phyloP scores from a whole-genome alignment of 169 alveolate species.

The Besnoitia besnoiti region DNA sequence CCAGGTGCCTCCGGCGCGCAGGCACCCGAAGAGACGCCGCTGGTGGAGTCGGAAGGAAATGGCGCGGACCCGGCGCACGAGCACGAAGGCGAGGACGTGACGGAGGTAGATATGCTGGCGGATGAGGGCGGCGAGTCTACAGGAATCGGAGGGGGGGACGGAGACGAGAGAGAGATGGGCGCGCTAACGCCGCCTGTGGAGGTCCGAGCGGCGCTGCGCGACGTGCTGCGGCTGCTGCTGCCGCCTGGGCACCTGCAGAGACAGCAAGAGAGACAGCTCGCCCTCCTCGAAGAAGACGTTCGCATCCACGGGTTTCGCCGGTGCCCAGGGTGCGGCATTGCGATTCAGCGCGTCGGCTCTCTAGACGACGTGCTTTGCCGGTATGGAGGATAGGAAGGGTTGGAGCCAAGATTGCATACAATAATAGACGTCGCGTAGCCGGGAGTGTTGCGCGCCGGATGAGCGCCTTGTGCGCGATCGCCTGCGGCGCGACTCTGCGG shows the following conservation, averaged over 20 bases:
- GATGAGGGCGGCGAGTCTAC: not conserved
- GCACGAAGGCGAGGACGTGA: not conserved
- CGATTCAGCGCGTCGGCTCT: constrained; percentile 27
- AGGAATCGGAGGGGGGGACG: not conserved
- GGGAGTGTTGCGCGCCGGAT: too few species aligned
- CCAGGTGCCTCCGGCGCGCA: too few species aligned
- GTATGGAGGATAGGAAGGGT: not conserved
- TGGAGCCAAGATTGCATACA: not conserved
- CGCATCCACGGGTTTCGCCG: constrained; percentile 1
- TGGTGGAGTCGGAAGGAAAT: too few species aligned
- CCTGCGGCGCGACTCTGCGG: too few species aligned
- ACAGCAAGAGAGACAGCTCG: not conserved
- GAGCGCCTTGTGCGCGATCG: too few species aligned
- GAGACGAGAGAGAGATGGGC: not conserved
- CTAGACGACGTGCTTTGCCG: constrained; percentile 32
- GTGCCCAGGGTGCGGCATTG: constrained; percentile 39
- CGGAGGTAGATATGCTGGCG: not conserved
- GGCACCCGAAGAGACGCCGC: too few species aligned
- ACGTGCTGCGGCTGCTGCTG: not conserved
- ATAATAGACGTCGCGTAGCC: too few species aligned
- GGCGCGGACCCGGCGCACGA: not conserved
- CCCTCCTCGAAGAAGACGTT: constrained; percentile 10
- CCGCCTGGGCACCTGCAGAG: not conserved
- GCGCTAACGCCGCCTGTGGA: not conserved
- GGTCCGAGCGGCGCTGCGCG: not conserved